Evolutionary conservation across 192 early-diverging fungal genomes (phyloP), one percentile per base, ranked within the genome.

Genomic region (Irineochytrium annulatum): DNA sequence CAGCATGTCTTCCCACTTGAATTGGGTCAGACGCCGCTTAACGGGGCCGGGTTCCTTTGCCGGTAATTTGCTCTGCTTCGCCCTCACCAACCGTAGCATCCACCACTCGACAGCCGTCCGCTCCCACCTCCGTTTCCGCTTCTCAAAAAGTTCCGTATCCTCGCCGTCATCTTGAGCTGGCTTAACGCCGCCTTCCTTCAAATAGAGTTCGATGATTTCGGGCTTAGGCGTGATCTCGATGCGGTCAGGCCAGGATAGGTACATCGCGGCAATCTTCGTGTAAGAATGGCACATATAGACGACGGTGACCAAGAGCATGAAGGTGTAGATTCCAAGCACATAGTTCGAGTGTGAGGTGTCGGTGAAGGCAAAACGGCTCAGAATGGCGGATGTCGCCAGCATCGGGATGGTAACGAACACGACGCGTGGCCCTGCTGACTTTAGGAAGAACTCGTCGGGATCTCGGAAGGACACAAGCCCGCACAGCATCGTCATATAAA

Each of bases 71-170:
- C 48, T 28, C n/a, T 35, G 6, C 44, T 71, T 0, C 2, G 60
- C 53, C 11, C 67, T 68, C 0, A 2, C 55, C 1, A 74, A 29
- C 22, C 39, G 22, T 26, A 28, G 28, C 34, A 37, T 52, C 29
- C 41, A 77, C 59, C 67, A 77, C 46, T 76, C 73, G 16, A 52
- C 34, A 39, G 74, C 73, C 24, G 56, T 37, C 22, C 74, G 52
- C 45, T 76, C 66, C 74, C 74, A 74, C 29, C 55, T 39, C 29
- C 68, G 60, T 41, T 34, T 58, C 34, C 51, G 19, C 29, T 45
- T 28, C 22, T 49, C 69, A 24, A 58, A 58, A 0, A 19, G 17
- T 3, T 65, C 59, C 8, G 22, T 8, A 48, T 72, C 53, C 22
- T 71, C 49, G 27, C 43, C 29, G 6, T 46, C 56, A 27, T 29